Evolutionary conservation across 2,329 filamentous ascomycete species (phyloP).

Genomic region (Trichoderma arundinaceum): DNA sequence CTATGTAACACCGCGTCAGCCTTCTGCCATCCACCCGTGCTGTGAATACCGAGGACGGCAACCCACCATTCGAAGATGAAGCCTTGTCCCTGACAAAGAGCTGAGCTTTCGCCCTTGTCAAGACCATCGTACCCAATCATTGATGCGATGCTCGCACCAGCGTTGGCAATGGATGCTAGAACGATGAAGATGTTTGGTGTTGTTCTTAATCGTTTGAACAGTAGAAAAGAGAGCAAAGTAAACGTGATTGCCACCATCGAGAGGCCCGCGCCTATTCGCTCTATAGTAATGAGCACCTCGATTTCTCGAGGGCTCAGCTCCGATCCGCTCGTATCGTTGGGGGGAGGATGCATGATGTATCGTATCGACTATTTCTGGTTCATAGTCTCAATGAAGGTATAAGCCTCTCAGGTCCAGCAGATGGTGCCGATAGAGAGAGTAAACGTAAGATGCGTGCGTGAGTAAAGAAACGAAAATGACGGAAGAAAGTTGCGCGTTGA

Average conservation of each 20-base stretch:
- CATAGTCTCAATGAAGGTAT: conserved; percentile 1
- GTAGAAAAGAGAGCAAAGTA: conserved; percentile 55
- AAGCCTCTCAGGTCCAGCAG: not conserved
- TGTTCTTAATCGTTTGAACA: conserved; percentile 59
- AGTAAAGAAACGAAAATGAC: not conserved
- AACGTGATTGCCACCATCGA: conserved; percentile 58
- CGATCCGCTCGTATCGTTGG: conserved; percentile 32
- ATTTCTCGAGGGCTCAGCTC: conserved; percentile 47
- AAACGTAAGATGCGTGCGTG: not conserved
- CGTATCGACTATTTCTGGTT: not conserved
- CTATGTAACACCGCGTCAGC: conserved; percentile 46
- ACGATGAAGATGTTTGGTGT: conserved; percentile 60
- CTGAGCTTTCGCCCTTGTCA: conserved; percentile 55
- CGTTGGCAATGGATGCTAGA: conserved; percentile 47
- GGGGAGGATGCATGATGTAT: conserved; percentile 16
- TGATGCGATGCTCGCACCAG: conserved; percentile 66
- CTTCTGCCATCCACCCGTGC: not conserved
- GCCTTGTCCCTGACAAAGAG: conserved; percentile 66
- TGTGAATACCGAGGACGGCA: not conserved
- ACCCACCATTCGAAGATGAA: conserved; percentile 71
- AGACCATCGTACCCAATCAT: conserved; percentile 73
- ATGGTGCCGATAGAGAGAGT: not conserved
- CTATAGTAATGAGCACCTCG: conserved; percentile 55
- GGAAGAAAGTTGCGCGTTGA: not conserved
- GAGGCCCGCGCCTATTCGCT: conserved; percentile 59